Evolutionary conservation across 1,284 basidiomycete genomes (phyloP), one percentile per base, ranked within the genome.

Genomic region (Cutaneotrichosporon sp.): DNA sequence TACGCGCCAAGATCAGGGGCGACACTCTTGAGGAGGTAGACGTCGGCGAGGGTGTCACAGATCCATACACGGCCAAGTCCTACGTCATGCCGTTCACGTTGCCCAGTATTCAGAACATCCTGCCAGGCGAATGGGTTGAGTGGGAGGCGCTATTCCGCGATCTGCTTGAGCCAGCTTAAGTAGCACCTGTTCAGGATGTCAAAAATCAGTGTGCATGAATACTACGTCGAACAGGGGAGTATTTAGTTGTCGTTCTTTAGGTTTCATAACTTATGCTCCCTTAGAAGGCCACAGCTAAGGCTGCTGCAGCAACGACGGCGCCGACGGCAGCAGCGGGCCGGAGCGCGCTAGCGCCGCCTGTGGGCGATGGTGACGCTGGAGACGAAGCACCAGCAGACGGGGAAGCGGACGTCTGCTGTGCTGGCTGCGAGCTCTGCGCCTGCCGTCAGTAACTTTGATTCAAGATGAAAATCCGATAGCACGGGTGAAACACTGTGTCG

Each of bases 121-220:
- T 37, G 10, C 34, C 43, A 0, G 35, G 14, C 22, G 49, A 51
- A 20, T 51, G 42, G 42, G 43, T 34, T 17, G 50, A 46, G 35
- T 51, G 50, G 43, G 50, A 51, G 22, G 27, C 43, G n/a, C 31
- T 51, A 11, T 51, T 46, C 29, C 35, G 34, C 19, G 50, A 46
- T 16, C 14, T 46, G 20, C 31, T 51, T 16, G 38, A 49, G n/a
- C 17, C 26, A 44, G 42, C 14, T 6, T 4, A n/a, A 9, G 14
- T 20, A 41, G 10, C 35, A 38, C 8, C n/a, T 35, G 33, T n/a
- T n/a, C n/a, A n/a, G n/a, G n/a, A n/a, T n/a, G n/a, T n/a, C n/a
- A n/a, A n/a, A n/a, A n/a, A n/a, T n/a, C n/a, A n/a, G n/a, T n/a
- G n/a, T n/a, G n/a, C n/a, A n/a, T n/a, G n/a, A n/a, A n/a, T n/a